Evolutionary conservation across 371 early-diverging fungal genomes (phyloP), one percentile per base, ranked within the genome.

Genomic region (Mortierella sp.): DNA sequence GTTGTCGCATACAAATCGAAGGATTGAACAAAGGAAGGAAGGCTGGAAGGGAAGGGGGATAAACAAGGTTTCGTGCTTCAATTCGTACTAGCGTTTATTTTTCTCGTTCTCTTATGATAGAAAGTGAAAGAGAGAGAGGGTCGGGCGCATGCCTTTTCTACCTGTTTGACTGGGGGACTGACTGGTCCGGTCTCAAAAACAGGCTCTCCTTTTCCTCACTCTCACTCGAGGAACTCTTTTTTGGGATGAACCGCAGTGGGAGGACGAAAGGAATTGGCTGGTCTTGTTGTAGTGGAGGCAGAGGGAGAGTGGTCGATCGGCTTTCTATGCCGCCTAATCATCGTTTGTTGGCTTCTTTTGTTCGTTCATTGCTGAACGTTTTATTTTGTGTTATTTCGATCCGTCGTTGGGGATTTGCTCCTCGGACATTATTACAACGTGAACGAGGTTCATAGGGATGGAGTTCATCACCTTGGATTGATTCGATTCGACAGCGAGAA

Each of bases 11-110:
- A 65, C 68, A 65, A 65, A 63, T 34, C 34, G 38, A 38, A 38
- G 19, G 16, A 38, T 38, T 38, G 31, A 57, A 26, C 6, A 3
- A 28, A 34, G 63, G 21, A 34, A 34, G 63, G 31, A 28, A 58
- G 4, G 10, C n/a, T n/a, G n/a, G n/a, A n/a, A n/a, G n/a, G n/a
- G n/a, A 58, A 28, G 0, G 31, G 28, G 63, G 63, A 31, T 19
- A 28, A 63, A 65, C 68, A 65, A 65, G 68, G 68, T 65, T 65
- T 65, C 68, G 68, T 65, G 11, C 68, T 34, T 65, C 68, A 65
- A 19, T 65, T 28, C 68, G 10, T 38, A 38, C 68, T 65, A 65
- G 68, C 10, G 24, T 11, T 65, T 63, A 34, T 63, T 38, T 65
- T 21, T 13, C 14, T 63, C 24, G 21, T 16, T 71, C 28, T 16